Evolutionary conservation across 208 protist genomes (phyloP).

Genomic region (Trypanosoma lewisi): DNA sequence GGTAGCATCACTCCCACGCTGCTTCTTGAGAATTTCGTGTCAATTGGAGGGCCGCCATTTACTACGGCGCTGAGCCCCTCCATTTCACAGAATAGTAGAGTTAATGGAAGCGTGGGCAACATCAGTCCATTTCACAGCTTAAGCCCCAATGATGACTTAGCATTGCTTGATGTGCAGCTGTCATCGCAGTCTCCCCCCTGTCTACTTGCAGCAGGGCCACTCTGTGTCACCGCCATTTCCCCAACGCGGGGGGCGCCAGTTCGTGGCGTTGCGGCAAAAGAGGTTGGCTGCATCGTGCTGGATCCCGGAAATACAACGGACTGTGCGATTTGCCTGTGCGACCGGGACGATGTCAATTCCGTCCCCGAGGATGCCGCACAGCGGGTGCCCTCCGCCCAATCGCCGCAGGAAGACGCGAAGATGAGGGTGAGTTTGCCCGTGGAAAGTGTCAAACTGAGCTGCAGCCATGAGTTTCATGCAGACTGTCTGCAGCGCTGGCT

Average conservation of each 20-base stretch:
- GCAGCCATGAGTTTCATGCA: slow-evolving; percentile 58
- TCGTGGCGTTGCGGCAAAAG: slow-evolving; percentile 9
- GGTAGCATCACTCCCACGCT: not conserved
- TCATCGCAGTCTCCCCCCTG: not conserved
- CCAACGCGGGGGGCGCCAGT: not conserved
- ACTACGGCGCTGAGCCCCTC: not conserved
- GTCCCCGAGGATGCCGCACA: not conserved
- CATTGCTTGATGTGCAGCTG: not conserved
- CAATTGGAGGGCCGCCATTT: not conserved
- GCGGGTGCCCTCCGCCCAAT: not conserved
- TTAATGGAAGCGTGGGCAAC: not conserved
- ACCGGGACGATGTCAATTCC: not conserved
- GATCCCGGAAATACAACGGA: not conserved
- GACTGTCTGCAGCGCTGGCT: slow-evolving; percentile 79
- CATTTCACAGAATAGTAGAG: not conserved
- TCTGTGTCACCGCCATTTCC: not conserved
- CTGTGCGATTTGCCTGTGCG: slow-evolving; percentile 7
- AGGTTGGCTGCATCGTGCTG: slow-evolving; percentile 10
- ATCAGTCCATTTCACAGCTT: not conserved
- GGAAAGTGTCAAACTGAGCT: slow-evolving; percentile 34
- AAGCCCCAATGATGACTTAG: not conserved
- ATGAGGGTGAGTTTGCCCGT: too few relatives aligned
- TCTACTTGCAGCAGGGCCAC: not conserved
- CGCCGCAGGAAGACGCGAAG: too few relatives aligned
- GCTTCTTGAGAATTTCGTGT: not conserved